phyloP scores from a whole-genome alignment of 495 filamentous ascomycete species.

The Penicillium dipodomyicola region DNA sequence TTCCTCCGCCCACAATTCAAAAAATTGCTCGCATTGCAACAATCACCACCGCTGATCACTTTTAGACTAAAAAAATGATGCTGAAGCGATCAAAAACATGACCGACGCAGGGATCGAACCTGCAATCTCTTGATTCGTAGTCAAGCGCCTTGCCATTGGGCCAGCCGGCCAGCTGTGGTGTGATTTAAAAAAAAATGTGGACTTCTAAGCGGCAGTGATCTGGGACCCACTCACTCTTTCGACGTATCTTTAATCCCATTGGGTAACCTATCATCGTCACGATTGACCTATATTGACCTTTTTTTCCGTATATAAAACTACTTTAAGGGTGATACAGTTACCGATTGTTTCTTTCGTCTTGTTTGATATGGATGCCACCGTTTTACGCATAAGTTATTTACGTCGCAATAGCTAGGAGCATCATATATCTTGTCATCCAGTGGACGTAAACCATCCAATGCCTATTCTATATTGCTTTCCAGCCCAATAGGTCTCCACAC shows the following conservation, averaged over 20 bases:
- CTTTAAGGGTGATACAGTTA: background rate
- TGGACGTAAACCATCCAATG: background rate
- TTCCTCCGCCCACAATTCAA: too few relatives aligned
- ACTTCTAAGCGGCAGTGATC: background rate
- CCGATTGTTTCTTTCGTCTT: background rate
- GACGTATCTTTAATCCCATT: background rate
- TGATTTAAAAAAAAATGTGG: too few relatives aligned
- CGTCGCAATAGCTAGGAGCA: background rate
- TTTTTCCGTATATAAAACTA: background rate
- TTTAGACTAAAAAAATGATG: background rate
- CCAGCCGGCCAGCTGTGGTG: constrained; percentile 43
- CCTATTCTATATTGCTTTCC: background rate
- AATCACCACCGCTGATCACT: background rate
- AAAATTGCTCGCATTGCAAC: background rate
- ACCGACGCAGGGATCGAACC: constrained; percentile 34
- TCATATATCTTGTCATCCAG: background rate
- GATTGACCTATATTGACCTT: background rate
- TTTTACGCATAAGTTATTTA: background rate
- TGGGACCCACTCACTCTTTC: background rate
- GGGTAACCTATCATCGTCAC: background rate
- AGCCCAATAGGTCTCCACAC: background rate
- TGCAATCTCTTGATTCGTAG: constrained; percentile 64
- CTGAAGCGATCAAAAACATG: background rate
- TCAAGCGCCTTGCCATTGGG: constrained; percentile 73
- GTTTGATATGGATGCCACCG: background rate